Base-by-base conservation (phyloP, 495 filamentous ascomycete species). In the Penicillium herquei region DNA sequence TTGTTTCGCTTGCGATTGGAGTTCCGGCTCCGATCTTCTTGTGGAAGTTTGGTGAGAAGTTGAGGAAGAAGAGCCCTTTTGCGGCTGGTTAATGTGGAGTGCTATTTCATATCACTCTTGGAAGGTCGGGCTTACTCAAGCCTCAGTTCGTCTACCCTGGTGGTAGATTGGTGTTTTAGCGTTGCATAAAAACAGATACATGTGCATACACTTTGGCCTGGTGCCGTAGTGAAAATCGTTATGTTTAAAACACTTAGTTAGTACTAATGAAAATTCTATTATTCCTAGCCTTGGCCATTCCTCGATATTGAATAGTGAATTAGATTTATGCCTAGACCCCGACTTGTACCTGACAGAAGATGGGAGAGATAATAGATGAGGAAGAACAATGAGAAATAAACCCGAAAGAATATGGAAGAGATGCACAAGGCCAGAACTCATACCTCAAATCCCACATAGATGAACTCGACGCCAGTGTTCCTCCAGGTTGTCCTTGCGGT, bases 41-140 rank as follows among this genome's bases (percentile, higher is more conserved):
- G 51, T 87, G 85, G 85, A 78, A 70, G 46, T 85, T 65, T 70
- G 84, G 84, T 33, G 79, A 59, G 62, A 65, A 33, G 37, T 58
- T 87, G 54, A 74, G 85, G 71, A 81, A 78, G 60, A 84, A 71
- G 72, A 88, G 86, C 69, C 74, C 81, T 12, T 91, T 81, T 75
- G 87, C 87, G 55, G 84, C 86, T 59, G 84, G 87, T 12, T 71
- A 62, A 52, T 26, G 21, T 26, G 21, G 21, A 26, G 21, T 26
- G 21, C 21, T 4, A 26, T 26, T 26, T 26, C 21, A 26, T 26
- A 26, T 26, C 21, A 26, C 21, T 26, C 2, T 26, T 26, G 21
- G 4, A 4, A 26, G 21, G 1, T 26, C 4, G 21, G 21, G 21
- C 2, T 26, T 26, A 26, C 4, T 26, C 21, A 26, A 26, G 2